Evolutionary conservation across 2,329 filamentous ascomycete genomes (phyloP), one percentile per base, ranked within the genome.

Genomic region (Pseudogymnoascus sp.): DNA sequence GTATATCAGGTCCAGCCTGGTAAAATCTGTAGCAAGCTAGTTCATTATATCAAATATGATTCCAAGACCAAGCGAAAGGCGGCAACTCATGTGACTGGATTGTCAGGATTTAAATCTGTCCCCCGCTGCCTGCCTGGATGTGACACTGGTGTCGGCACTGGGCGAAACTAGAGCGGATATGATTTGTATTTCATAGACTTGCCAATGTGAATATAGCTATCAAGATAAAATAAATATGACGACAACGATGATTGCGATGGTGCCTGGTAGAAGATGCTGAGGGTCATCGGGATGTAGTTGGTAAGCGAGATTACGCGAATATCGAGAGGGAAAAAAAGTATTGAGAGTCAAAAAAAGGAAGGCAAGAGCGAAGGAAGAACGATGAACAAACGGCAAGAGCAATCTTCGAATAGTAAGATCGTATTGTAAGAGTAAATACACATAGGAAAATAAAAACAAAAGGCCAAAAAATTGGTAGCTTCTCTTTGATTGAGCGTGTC

Each of bases 401-500:
- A 8, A 31, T 12, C 9, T 41, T 21, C 16, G 8, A 41, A 21
- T 21, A 41, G 2, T 31, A 31, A 31, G 28, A 31, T 31, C 8
- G 8, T 31, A 31, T 31, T 7, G 28, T 31, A 12, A 63, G 16
- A 41, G 12, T 45, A 25, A 45, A 25, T 25, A 14, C 3, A 45
- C 9, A 9, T 70, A 45, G 11, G 83, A 45, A 43, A 45, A 12
- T 8, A 0, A 45, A 45, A 25, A 12, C 5, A 23, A 43, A 43
- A 43, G 3, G 18, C 21, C 6, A 38, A 86, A 88, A 86, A 84
- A 85, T 79, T 80, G 80, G 81, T 81, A 84, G 85, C 82, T 84
- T 87, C 86, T 88, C 87, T 89, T 88, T 88, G 85, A 85, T 86
- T 85, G 81, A 88, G 86, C 87, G 88, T 92, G 89, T 93, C 90